Percentiles rank a stretch among this genome's conserved stretches.
phyloP scores from a whole-genome alignment of 768 basidiomycete genomes.

The Mycena olivaceomarginata region DNA sequence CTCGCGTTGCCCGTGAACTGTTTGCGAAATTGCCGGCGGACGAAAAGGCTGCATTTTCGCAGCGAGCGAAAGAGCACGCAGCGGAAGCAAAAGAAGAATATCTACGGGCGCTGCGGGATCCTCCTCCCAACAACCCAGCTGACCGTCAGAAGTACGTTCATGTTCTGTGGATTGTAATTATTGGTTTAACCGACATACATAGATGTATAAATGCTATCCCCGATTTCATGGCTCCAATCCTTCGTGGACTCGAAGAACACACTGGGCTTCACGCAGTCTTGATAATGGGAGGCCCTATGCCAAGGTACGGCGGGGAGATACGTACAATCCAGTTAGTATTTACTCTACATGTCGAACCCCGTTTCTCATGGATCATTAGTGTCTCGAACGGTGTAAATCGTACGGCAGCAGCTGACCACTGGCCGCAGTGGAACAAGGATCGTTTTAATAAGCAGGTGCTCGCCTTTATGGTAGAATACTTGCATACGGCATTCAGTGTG shows the following conservation, averaged over 20 bases:
- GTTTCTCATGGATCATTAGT: neutral
- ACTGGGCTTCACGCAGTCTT: slow-evolving; percentile 15
- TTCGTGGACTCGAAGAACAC: slow-evolving; percentile 13
- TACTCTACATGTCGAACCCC: neutral
- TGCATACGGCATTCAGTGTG: slow-evolving; percentile 26
- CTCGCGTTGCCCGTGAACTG: neutral
- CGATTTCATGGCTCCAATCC: slow-evolving; percentile 16
- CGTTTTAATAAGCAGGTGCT: slow-evolving; percentile 6
- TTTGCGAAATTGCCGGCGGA: neutral
- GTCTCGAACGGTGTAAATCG: slow-evolving; percentile 14
- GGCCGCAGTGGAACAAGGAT: slow-evolving; percentile 13
- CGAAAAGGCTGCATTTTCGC: neutral
- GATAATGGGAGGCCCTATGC: slow-evolving; percentile 24
- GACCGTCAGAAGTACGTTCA: slow-evolving; percentile 22
- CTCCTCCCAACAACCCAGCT: neutral
- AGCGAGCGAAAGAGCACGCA: neutral
- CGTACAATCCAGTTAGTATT: slow-evolving; percentile 20
- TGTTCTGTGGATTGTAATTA: too few relatives aligned
- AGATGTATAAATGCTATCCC: slow-evolving; percentile 22
- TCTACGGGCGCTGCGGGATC: neutral
- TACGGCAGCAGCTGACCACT: neutral
- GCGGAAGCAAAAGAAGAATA: neutral
- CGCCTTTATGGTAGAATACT: slow-evolving; percentile 16
- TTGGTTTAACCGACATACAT: neutral
- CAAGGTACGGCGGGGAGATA: slow-evolving; percentile 22